Conservation (phyloP, 148 eudicot species). For the Fagopyrum homotropicum region DNA sequence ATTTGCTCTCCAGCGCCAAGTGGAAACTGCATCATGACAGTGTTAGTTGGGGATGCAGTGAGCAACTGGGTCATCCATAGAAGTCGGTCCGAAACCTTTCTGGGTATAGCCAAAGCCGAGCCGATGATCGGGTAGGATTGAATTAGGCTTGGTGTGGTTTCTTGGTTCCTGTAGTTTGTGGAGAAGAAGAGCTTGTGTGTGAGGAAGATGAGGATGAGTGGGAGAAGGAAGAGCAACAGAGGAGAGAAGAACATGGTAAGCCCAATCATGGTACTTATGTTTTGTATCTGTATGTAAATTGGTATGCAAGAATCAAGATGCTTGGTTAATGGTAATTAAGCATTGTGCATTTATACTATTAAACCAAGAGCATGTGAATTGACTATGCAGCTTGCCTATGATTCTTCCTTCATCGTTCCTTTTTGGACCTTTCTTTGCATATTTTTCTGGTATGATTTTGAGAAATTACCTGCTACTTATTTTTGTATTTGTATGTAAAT, state of each 20-base stretch:
- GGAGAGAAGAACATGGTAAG: background rate
- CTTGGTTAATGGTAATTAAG: background rate
- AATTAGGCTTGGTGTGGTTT: background rate
- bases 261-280: background rate
- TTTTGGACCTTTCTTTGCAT: too few species aligned
- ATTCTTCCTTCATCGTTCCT: too few species aligned
- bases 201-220: slow-evolving; percentile 7
- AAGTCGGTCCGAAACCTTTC: background rate
- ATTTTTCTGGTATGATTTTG: too few species aligned
- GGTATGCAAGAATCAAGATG: background rate
- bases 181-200: background rate
- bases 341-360: too few species aligned
- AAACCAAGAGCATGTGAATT: too few species aligned
- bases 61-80: slow-evolving; percentile 21
- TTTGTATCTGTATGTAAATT: background rate
- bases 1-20: slow-evolving; percentile 18
- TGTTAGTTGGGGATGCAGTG: slow-evolving; percentile 12
- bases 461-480: background rate
- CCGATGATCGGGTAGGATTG: slow-evolving; percentile 22
- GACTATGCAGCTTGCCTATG: too few species aligned
- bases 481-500: background rate
- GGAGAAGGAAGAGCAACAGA: slow-evolving; percentile 1
- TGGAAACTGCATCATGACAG: slow-evolving; percentile 16
- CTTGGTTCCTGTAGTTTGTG: background rate
- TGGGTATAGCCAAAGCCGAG: slow-evolving; percentile 8